Conservation (phyloP, 2,329 filamentous ascomycete genomes). For the Colletotrichum tofieldiae region DNA sequence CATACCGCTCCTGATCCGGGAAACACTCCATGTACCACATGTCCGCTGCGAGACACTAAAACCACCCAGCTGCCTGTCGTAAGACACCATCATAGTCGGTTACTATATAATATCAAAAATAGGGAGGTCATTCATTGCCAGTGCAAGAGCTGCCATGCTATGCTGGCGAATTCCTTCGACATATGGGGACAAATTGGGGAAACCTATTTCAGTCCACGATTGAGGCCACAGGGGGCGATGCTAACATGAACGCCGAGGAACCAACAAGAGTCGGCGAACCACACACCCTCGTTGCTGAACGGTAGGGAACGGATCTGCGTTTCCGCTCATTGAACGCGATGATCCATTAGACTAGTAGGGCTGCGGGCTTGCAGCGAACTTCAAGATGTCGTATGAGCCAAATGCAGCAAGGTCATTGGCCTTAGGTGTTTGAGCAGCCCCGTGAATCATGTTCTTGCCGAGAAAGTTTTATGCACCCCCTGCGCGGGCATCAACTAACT, state of each 20-base stretch:
- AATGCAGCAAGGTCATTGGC: conserved; percentile 53
- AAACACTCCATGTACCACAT: not conserved
- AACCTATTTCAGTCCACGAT: conserved; percentile 57
- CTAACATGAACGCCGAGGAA: conserved; percentile 48
- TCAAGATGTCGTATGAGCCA: conserved; percentile 54
- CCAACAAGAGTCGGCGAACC: conserved; percentile 50
- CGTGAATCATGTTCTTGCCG: conserved; percentile 54
- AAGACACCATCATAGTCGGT: not conserved
- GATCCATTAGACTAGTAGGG: not conserved
- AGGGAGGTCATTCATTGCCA: conserved; percentile 57
- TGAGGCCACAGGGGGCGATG: conserved; percentile 44
- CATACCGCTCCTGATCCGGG: not conserved
- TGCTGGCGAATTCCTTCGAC: conserved; percentile 54
- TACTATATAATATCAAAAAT: not conserved
- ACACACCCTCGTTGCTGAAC: conserved; percentile 55
- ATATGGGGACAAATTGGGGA: conserved; percentile 59
- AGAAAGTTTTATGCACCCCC: conserved; percentile 50
- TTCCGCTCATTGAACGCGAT: not conserved
- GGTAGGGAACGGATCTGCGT: conserved; percentile 45
- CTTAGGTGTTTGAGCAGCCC: conserved; percentile 54
- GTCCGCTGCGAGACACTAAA: not conserved
- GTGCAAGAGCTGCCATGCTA: conserved; percentile 53
- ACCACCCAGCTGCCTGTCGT: not conserved
- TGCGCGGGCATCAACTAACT: not conserved
- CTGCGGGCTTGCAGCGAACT: conserved; percentile 50